phyloP scores from a whole-genome alignment of 2,329 filamentous ascomycete species.

The Amauroascus niger region DNA sequence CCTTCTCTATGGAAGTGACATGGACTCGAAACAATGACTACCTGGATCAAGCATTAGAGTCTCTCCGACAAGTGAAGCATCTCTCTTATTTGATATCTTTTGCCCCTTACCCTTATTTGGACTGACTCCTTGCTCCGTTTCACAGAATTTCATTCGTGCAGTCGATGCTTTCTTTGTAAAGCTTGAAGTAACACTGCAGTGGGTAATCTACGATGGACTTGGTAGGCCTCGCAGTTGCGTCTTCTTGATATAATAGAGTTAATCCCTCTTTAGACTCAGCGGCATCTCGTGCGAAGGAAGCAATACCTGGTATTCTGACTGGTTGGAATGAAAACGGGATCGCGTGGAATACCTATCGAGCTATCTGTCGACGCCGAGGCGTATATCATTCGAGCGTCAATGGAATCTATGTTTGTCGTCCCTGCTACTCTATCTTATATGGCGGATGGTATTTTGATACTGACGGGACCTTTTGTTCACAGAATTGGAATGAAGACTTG shows the following conservation, averaged over 20 bases:
- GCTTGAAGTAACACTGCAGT: not conserved
- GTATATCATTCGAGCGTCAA: conserved; percentile 32
- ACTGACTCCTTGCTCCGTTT: not conserved
- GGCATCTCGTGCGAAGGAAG: not conserved
- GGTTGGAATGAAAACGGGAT: conserved; percentile 29
- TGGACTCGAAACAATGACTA: not conserved
- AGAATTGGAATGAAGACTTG: conserved; percentile 15
- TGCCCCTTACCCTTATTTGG: no score
- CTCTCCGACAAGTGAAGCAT: not conserved
- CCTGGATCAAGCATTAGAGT: not conserved
- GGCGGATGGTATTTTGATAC: not conserved
- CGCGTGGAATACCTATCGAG: conserved; percentile 47
- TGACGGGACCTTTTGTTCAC: not conserved
- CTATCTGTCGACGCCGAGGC: conserved; percentile 44
- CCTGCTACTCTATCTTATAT: not conserved
- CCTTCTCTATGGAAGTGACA: not conserved
- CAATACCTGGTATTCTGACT: not conserved
- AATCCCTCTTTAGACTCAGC: not conserved
- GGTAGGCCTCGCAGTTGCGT: not conserved
- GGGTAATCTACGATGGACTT: not conserved
- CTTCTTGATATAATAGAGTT: not conserved
- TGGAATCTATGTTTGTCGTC: conserved; percentile 23
- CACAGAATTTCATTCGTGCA: not conserved
- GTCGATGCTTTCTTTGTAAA: not conserved
- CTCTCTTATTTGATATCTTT: no score